Evolutionary conservation across 257 asterid species (phyloP).

Genomic region (Nicotiana attenuata): DNA sequence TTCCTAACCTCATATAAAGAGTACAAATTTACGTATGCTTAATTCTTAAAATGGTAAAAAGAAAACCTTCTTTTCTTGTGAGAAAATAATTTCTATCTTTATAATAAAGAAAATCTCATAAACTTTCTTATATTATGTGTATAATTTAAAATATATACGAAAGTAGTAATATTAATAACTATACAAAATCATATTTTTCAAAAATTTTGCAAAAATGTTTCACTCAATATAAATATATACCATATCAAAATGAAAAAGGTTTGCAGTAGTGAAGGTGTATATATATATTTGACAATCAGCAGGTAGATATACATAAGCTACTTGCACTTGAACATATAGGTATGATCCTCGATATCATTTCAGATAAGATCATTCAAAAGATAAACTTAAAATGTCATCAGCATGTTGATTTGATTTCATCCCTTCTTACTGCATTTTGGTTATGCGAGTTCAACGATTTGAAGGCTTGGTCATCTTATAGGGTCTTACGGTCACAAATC

Average conservation of each 20-base stretch:
- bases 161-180: too few species aligned
- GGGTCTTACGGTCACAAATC: conserved; percentile 30
- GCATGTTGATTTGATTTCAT: background rate
- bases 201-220: too few species aligned
- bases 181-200: too few species aligned
- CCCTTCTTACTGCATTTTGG: background rate
- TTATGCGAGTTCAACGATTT: background rate
- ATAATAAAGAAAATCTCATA: too few species aligned
- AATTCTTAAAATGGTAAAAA: too few species aligned
- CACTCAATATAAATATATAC: background rate
- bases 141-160: too few species aligned
- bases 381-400: background rate
- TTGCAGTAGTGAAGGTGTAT: background rate
- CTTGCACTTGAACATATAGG: background rate
- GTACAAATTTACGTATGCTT: too few species aligned
- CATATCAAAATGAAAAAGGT: background rate
- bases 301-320: background rate
- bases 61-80: too few species aligned
- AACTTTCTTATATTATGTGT: too few species aligned
- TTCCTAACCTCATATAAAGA: too few species aligned
- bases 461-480: conserved; percentile 25
- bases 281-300: background rate
- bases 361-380: background rate
- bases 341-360: background rate
- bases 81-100: too few species aligned